A percentile compares a stretch with the other conserved stretches of the same genome.
Conservation (phyloP, 192 early-diverging fungal genomes). For the Piromyces finnis region DNA sequence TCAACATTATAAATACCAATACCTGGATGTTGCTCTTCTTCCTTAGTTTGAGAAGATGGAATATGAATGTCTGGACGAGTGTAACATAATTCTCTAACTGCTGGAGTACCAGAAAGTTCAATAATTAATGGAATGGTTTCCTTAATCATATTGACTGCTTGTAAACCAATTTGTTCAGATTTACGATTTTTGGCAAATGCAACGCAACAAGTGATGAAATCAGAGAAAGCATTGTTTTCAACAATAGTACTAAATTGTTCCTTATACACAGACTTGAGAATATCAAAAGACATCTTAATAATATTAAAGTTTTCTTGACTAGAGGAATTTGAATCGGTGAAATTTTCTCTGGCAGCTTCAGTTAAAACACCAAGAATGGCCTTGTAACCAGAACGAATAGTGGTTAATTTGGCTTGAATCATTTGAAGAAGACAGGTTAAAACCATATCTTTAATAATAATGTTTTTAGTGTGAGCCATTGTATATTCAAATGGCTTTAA, state of each 20-base stretch:
- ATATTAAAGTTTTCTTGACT: conserved; percentile 23
- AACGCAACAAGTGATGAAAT: conserved; percentile 26
- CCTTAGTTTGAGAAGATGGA: conserved; percentile 18
- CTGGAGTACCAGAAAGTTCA: conserved; percentile 38
- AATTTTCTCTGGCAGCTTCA: conserved; percentile 39
- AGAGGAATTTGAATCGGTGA: conserved; percentile 20
- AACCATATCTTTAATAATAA: conserved; percentile 56
- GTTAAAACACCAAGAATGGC: conserved; percentile 42
- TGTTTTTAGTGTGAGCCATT: conserved; percentile 57
- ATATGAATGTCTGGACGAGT: conserved; percentile 35
- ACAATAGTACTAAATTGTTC: conserved; percentile 51
- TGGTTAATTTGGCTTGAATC: conserved; percentile 46
- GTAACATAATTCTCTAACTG: conserved; percentile 25
- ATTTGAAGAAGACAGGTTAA: conserved; percentile 60
- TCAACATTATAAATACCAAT: not conserved
- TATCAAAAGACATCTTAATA: conserved; percentile 55
- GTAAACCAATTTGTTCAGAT: not conserved
- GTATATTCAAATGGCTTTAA: conserved; percentile 70
- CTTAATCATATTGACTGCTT: not conserved
- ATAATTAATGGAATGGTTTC: conserved; percentile 16
- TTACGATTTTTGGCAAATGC: conserved; percentile 47
- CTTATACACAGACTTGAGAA: conserved; percentile 34
- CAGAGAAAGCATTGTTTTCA: conserved; percentile 20
- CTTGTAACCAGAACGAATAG: conserved; percentile 72
- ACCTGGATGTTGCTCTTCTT: not conserved